Evolutionary conservation across 164 flowering plant genomes (phyloP).

Genomic region (Sedum album): DNA sequence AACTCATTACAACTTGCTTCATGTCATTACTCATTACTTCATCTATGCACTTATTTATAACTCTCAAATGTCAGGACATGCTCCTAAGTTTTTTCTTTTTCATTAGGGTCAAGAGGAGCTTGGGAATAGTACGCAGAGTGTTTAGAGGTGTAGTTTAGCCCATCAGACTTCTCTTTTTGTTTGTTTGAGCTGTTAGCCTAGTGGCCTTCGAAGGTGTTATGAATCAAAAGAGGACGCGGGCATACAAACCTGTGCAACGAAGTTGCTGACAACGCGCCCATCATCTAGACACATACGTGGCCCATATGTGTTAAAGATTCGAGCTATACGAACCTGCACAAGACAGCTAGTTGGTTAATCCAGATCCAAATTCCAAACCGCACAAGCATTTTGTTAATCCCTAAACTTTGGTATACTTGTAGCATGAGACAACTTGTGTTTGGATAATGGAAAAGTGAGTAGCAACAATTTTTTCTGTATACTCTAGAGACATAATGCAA

Average conservation of each 20-base stretch:
- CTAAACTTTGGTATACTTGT: not conserved
- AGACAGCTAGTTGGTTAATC: conserved; percentile 7
- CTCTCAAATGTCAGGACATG: too few species aligned
- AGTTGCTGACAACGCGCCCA: conserved; percentile 95
- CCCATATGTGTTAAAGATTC: conserved; percentile 91
- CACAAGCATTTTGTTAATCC: not conserved
- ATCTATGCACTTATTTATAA: not conserved
- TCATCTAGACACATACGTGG: conserved; percentile 95
- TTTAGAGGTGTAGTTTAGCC: too few species aligned
- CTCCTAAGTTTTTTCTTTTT: too few species aligned
- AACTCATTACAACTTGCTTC: not conserved
- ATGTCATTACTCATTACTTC: not conserved
- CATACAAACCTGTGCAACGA: conserved; percentile 78
- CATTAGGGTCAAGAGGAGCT: too few species aligned
- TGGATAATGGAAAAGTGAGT: not conserved
- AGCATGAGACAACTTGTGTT: not conserved
- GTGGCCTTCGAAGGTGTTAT: too few species aligned
- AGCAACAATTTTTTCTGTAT: not conserved
- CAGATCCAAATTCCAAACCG: not conserved
- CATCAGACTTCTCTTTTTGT: too few species aligned
- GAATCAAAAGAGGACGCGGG: not conserved
- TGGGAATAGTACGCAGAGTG: too few species aligned
- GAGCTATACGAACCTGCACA: conserved; percentile 86
- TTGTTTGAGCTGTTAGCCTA: too few species aligned
- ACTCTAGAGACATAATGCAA: too few species aligned